These are phyloP conservation scores for Yarrowia galli DNA, from an alignment of 1,139 yeast genomes.

Conservation along the genomic window DNA sequence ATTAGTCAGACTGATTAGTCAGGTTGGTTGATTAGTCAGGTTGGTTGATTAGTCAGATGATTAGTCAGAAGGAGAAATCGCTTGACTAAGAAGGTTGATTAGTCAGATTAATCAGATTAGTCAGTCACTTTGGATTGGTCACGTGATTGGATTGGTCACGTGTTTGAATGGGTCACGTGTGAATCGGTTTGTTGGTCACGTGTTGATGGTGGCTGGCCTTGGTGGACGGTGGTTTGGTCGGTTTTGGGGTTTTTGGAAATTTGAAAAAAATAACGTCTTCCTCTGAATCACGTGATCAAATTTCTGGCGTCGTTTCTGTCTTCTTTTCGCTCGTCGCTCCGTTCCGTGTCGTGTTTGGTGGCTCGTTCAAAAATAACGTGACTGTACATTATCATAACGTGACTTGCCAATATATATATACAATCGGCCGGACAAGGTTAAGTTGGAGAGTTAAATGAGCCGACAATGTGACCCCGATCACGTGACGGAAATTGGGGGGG, in stretches of 20 bases:
- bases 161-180: too few species aligned
- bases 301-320: too few species aligned
- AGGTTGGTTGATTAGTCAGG: too few species aligned
- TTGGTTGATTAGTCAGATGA: too few species aligned
- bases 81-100: too few species aligned
- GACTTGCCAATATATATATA: constrained; percentile 37
- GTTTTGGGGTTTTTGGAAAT: neutral
- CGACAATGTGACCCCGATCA: constrained; percentile 26
- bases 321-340: neutral
- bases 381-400: constrained; percentile 36
- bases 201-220: too few species aligned
- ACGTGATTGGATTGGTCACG: too few species aligned
- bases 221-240: too few species aligned
- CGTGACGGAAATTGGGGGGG: neutral
- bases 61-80: too few species aligned
- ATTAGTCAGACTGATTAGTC: neutral
- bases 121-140: too few species aligned
- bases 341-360: neutral
- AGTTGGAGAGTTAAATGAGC: constrained; percentile 35
- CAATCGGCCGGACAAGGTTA: constrained; percentile 19
- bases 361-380: constrained; percentile 15
- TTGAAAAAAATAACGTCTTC: neutral
- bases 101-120: too few species aligned
- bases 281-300: constrained; percentile 4
- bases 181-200: too few species aligned